Conservation (phyloP, 202 grass and related monocot species). For the Setaria viridis region DNA sequence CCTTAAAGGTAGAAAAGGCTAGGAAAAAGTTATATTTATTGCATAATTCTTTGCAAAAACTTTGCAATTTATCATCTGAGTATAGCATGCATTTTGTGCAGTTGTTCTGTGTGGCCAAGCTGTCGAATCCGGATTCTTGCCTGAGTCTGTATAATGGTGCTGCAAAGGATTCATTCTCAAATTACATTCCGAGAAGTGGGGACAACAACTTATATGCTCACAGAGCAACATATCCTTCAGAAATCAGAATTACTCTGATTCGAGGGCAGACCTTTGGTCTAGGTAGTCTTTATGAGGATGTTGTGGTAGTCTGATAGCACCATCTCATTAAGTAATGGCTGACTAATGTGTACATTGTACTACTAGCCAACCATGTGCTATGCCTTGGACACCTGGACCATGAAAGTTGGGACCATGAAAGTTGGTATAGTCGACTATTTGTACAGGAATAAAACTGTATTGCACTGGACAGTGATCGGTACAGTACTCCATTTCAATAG, state of each 20-base stretch:
- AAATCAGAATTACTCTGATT: not conserved
- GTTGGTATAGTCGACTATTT: not conserved
- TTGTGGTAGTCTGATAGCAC: not conserved
- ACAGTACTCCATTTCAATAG: slow-evolving; percentile 11
- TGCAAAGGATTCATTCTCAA: not conserved
- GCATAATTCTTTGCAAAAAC: not conserved
- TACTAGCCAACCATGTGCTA: slow-evolving; percentile 1
- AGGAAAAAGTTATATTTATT: not conserved
- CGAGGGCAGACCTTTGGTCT: not conserved
- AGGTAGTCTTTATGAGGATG: not conserved
- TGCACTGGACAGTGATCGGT: not conserved
- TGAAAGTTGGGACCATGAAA: slow-evolving; percentile 24
- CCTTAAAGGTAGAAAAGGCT: not conserved
- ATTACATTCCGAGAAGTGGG: not conserved
- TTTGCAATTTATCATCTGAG: not conserved
- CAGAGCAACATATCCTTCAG: not conserved
- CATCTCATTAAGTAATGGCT: not conserved
- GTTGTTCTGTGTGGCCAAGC: not conserved
- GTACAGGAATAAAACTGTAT: slow-evolving; percentile 9
- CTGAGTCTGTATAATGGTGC: not conserved
- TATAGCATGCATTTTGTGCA: not conserved
- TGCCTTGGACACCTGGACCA: slow-evolving; percentile 32
- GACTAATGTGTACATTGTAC: slow-evolving; percentile 21
- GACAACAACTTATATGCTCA: not conserved
- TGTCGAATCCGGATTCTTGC: not conserved